These are phyloP conservation scores for Huiozyma naganishii DNA, from an alignment of 805 yeast genomes.

Conservation along the genomic window DNA sequence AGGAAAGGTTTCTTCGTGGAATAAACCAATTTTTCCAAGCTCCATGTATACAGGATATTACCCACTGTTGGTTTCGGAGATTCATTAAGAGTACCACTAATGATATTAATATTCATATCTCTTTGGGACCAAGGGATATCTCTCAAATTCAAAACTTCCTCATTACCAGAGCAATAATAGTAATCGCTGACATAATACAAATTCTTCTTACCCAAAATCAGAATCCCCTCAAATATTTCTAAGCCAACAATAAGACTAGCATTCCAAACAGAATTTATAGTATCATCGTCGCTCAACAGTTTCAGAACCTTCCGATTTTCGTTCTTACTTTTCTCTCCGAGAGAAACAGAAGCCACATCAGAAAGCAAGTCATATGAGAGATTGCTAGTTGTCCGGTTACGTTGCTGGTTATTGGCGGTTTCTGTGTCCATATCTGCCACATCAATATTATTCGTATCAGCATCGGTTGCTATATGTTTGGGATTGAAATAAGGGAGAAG, in stretches of 20 bases:
- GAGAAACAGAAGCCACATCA: constrained; percentile 28
- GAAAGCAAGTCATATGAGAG: constrained; percentile 37
- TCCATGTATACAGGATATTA: constrained; percentile 44
- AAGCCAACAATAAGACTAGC: constrained; percentile 66
- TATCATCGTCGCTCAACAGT: constrained; percentile 58
- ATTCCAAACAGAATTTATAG: constrained; percentile 62
- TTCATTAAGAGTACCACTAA: constrained; percentile 35
- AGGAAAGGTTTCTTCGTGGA: constrained; percentile 67
- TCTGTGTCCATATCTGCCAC: background rate
- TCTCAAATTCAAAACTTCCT: constrained; percentile 47
- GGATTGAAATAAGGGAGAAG: constrained; percentile 44
- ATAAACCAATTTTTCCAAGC: constrained; percentile 44
- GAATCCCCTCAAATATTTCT: constrained; percentile 63
- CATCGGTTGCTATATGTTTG: constrained; percentile 7
- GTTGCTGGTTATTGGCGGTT: background rate
- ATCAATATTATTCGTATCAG: background rate
- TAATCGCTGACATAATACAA: constrained; percentile 62
- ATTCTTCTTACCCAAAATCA: constrained; percentile 57
- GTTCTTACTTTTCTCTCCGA: constrained; percentile 38
- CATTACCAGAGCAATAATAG: constrained; percentile 38
- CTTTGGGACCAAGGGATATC: constrained; percentile 54
- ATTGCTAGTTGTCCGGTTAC: constrained; percentile 1
- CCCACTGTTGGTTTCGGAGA: constrained; percentile 10
- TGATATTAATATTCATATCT: constrained; percentile 59
- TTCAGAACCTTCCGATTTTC: constrained; percentile 65